Evolutionary conservation across 2,329 filamentous ascomycete genomes (phyloP).

Genomic region (Aspergillus sp.): DNA sequence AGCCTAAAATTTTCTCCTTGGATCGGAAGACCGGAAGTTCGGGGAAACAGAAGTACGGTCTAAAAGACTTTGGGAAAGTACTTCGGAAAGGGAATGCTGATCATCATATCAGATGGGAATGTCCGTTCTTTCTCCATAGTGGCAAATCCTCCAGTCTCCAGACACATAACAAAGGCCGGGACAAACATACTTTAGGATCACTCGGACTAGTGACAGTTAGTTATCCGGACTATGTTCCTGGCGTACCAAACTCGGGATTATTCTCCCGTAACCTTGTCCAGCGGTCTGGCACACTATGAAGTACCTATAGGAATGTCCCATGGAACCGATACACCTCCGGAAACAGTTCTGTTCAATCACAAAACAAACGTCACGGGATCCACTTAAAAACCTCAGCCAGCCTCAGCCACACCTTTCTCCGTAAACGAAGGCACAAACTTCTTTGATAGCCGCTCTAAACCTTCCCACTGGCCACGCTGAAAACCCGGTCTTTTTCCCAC

Average conservation of each 20-base stretch:
- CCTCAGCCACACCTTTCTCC: background rate
- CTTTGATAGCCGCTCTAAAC: background rate
- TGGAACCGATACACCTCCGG: background rate
- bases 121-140: too few species aligned
- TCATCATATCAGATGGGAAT: too few species aligned
- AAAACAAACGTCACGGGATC: background rate
- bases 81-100: too few species aligned
- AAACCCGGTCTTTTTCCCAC: conserved; percentile 8
- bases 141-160: too few species aligned
- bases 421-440: too few species aligned
- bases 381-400: background rate
- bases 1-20: background rate
- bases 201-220: too few species aligned
- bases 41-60: background rate
- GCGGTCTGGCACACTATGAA: too few species aligned
- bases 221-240: too few species aligned
- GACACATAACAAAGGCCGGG: too few species aligned
- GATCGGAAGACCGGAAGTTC: background rate
- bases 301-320: background rate
- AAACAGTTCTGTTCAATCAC: background rate
- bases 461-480: background rate
- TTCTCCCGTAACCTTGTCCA: too few species aligned
- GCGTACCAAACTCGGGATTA: too few species aligned
- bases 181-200: too few species aligned
- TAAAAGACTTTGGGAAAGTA: background rate